Evolutionary conservation across 768 basidiomycete genomes (phyloP), one percentile per base, ranked within the genome.

Genomic region (Suillus fuscotomentosus): DNA sequence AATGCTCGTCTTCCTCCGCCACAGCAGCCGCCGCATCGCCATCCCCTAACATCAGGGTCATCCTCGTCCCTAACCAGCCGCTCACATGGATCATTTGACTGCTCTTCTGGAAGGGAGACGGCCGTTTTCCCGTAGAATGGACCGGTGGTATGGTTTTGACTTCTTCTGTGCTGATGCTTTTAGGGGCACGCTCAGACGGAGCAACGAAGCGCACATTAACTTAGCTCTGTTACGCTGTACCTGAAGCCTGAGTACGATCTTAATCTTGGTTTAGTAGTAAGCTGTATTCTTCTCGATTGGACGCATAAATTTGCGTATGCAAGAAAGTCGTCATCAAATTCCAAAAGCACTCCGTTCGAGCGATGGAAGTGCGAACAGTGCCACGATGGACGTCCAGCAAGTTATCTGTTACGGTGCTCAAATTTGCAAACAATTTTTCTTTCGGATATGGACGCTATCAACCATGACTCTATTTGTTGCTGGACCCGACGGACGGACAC

Each of bases 11-110:
- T 0, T 76, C 77, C 7, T 71, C 77, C 1, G 65, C 73, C 27
- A 77, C 79, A 48, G 47, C 47, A 22, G 47, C 22, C 48, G 48
- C 22, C 7, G 48, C 48, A 0, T 72, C 79, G 13, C 51, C 83
- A 5, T 74, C 76, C 34, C 50, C 74, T 79, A 5, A 77, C 82
- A 9, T 71, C 77, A 36, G 73, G 82, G 13, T 80, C 82, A 5
- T 38, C 68, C 20, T 34, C 34, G 2, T 72, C 79, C 0, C 66
- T 69, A 24, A 66, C 73, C 3, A 66, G 65, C 24, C 24, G 50
- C 11, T 20, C 38, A 15, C 53, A 64, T 57, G 62, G 24, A 27
- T 27, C 39, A 66, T 77, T 55, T 53, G 60, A 54, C 20, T 54
- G 20, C 20, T 38, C 34, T 54, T 36, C 53, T 36, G 20, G 53